These are phyloP conservation scores for Pyrrhoderma lamaoense DNA, from an alignment of 1,284 basidiomycete species.

Conservation along the genomic window DNA sequence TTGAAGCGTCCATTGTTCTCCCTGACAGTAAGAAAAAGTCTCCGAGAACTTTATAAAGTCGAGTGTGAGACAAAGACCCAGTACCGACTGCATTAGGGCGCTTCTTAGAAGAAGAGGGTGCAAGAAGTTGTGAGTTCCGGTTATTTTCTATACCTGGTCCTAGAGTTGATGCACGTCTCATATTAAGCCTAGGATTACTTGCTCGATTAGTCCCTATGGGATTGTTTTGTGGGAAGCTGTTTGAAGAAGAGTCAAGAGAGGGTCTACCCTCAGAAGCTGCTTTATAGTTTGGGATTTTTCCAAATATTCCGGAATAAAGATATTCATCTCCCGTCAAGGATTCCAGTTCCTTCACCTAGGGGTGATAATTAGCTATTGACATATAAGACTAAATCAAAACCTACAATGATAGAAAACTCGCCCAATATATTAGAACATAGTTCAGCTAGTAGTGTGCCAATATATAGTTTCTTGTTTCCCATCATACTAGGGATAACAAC, in stretches of 20 bases:
- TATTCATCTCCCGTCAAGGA: slow-evolving; percentile 30
- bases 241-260: too few relatives aligned
- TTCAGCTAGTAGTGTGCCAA: slow-evolving; percentile 80
- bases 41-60: slow-evolving; percentile 82
- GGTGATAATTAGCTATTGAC: not conserved
- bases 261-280: not conserved
- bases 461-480: slow-evolving; percentile 74
- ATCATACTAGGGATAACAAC: slow-evolving; percentile 72
- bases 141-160: slow-evolving; percentile 31
- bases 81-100: slow-evolving; percentile 55
- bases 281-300: slow-evolving; percentile 18
- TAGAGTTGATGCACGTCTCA: slow-evolving; percentile 50
- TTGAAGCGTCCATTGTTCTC: slow-evolving; percentile 67
- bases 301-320: slow-evolving; percentile 30
- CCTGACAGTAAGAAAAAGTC: slow-evolving; percentile 85
- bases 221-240: too few relatives aligned
- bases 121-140: slow-evolving; percentile 46
- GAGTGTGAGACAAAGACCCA: slow-evolving; percentile 59
- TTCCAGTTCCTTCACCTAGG: slow-evolving; percentile 31
- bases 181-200: slow-evolving; percentile 23
- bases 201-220: too few relatives aligned
- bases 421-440: slow-evolving; percentile 78
- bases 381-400: slow-evolving; percentile 23
- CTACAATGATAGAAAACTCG: slow-evolving; percentile 73
- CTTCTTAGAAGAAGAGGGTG: slow-evolving; percentile 45